Evolutionary conservation across 2,329 filamentous ascomycete species (phyloP), one percentile per base, ranked within the genome.

Genomic region (Fusarium pseudocircinatum): DNA sequence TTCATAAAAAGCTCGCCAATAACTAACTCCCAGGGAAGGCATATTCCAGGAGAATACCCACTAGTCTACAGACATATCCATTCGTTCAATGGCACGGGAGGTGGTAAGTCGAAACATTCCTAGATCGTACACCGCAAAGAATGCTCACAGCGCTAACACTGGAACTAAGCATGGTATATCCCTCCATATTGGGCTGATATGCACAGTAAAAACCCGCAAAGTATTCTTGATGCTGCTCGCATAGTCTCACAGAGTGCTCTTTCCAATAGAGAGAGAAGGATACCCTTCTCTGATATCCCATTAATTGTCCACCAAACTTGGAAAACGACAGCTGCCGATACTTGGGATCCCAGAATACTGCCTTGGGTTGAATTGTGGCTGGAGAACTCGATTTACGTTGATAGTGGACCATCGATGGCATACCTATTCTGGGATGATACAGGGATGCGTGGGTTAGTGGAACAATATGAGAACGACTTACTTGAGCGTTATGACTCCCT

Each of bases 361-460:
- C 59, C 59, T 57, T 57, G 49, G 49, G 49, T 61, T 57, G 59
- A 61, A 22, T 6, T 26, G 4, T 61, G 59, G 59, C 24, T 61
- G 4, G 30, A 43, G 24, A 20, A 13, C 30, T 57, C 59, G 8
- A 61, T 18, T 2, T 30, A 44, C 3, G 11, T 22, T 11, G 39
- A 22, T 15, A 26, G 24, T 20, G 59, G 49, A 30, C 49, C 59
- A 20, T 16, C 30, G 13, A 61, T 61, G 59, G 49, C 39, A 20
- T 61, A 57, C 49, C n/a, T 61, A 4, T 61, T 61, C 16, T 61
- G 59, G 59, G 59, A 61, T 37, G 59, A 61, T 30, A 9, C 22
- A 20, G 59, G 59, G 2, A 61, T 61, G 59, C 59, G 59, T 22
- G 32, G 39, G 9, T 36, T 61, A 2, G 22, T 61, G 6, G n/a